Evolutionary conservation across 2,329 filamentous ascomycete genomes (phyloP), one percentile per base, ranked within the genome.

Genomic region (Cyanodermella asteris): DNA sequence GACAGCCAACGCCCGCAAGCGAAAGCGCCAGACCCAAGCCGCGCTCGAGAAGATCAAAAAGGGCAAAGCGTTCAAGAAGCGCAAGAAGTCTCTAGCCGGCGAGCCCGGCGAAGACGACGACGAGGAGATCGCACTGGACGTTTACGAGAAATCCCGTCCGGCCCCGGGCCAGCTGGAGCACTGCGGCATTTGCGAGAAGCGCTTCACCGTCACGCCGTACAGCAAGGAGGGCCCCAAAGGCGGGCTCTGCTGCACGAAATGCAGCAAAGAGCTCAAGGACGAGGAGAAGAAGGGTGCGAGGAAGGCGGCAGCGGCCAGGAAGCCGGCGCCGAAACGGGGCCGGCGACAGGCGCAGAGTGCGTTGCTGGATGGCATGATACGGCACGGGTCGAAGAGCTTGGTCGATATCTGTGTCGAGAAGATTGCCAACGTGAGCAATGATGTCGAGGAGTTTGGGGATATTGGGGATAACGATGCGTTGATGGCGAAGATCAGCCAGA

Each of bases 181-280:
- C 36, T 94, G 84, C 43, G 80, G 76, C 33, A 52, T 71, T 3
- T 94, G 84, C 45, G 60, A 63, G 21, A 91, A 87, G 33, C 70
- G 81, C 18, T 94, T 94, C 42, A 91, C 80, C 0, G 82, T 94
- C 22, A 93, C 84, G 0, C 64, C 78, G 1, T 93, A 93, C 50
- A 81, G 74, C 33, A 73, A 80, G 35, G 64, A 71, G 15, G 80
- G 76, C 1, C 74, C 77, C 1, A 59, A 73, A n/a, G 82, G 82
- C 4, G 80, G 80, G 10, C 55, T 94, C n/a, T 56, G 93, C 2
- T 94, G 84, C 43, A 59, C 61, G 4, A 68, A 75, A 13, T 94
- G 84, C 40, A 74, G 77, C 13, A 81, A 74, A 38, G 65, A 77
- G 32, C 47, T 75, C 25, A 61, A 62, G 38, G 65, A 65, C 40